Base-by-base conservation (phyloP, 208 protist genomes). In the Acanthamoeba castellanii region DNA sequence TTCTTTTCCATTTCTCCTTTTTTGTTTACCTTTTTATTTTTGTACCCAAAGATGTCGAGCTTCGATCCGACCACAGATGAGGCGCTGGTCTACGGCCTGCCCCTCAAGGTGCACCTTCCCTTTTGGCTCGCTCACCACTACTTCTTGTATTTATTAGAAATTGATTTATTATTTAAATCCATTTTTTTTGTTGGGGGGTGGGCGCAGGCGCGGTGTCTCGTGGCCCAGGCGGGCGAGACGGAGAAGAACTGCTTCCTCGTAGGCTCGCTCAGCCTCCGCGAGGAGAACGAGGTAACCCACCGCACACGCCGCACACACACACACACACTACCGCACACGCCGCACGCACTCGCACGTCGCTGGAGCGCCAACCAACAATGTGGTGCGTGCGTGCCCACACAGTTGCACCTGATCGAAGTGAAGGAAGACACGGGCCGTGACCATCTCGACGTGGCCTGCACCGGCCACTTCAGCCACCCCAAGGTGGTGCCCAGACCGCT, bases 211-310 rank as follows among this genome's bases (percentile, higher is more conserved):
- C 42, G 81, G 27, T 88, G 81, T 34, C 42, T 88, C 20, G 52
- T 61, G 42, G 81, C 81, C 81, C 81, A 88, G 27, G 52, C 81
- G 9, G 81, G 81, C 20, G 81, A 88, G 81, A 93, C 42, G 37
- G 88, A 93, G 45, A 93, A 74, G 66, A 93, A 74, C 70, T 42
- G 88, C 27, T 93, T 93, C 50, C 34, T 93, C 30, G 22, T 93
- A 0, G 88, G 88, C 70, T 50, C 88, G 7, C 88, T 78, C 27
- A 74, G 88, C 34, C 42, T 93, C 7, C 61, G 70, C 37, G 88
- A 93, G 55, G 88, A 93, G 88, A 93, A 93, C 50, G 66, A 93
- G 88, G 88, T 93, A 11, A n/a, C 14, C 14, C 4, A n/a, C 25
- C 45, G 34, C 81, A 52, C 32, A 25, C 14, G 55, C 14, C n/a